A percentile compares a stretch with the other conserved stretches of the same genome.
These are phyloP conservation scores for Ceratobasidium sp. DNA, from an alignment of 1,284 basidiomycete species.

Conservation along the genomic window DNA sequence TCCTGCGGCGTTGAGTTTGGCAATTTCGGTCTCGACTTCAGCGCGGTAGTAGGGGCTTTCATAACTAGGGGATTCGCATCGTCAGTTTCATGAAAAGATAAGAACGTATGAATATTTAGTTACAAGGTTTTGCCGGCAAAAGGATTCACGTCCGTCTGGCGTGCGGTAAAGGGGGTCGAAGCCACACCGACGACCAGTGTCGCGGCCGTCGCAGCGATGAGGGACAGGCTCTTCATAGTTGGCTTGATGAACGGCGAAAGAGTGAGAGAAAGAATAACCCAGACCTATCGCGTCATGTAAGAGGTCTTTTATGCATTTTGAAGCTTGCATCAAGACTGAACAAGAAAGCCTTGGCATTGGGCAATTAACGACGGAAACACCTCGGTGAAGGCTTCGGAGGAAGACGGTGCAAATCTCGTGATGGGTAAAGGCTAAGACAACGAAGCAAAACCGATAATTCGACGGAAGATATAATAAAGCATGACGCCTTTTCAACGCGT, in stretches of 20 bases:
- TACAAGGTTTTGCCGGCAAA: constrained; percentile 39
- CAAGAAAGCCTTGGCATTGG: constrained; percentile 7
- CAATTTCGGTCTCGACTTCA: constrained; percentile 32
- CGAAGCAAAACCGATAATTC: constrained; percentile 27
- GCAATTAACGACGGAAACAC: neutral
- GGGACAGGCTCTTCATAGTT: constrained; percentile 21
- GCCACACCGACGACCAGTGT: constrained; percentile 22
- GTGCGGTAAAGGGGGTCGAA: constrained; percentile 18
- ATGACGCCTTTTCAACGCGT: constrained; percentile 5
- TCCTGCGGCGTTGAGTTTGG: constrained; percentile 31
- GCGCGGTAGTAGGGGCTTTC: constrained; percentile 27
- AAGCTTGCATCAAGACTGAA: neutral
- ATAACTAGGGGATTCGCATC: neutral
- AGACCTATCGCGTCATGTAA: neutral
- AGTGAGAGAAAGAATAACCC: neutral
- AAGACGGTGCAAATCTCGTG: constrained; percentile 23
- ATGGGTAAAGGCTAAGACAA: neutral
- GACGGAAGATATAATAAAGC: neutral
- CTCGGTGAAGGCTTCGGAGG: constrained; percentile 8
- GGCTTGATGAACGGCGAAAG: neutral
- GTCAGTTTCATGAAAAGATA: neutral
- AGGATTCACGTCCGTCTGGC: constrained; percentile 24
- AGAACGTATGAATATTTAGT: neutral
- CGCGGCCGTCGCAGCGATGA: constrained; percentile 31
- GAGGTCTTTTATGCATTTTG: neutral